Conservation (phyloP, 2,329 filamentous ascomycete genomes). For the Pseudocercospora crystallina region DNA sequence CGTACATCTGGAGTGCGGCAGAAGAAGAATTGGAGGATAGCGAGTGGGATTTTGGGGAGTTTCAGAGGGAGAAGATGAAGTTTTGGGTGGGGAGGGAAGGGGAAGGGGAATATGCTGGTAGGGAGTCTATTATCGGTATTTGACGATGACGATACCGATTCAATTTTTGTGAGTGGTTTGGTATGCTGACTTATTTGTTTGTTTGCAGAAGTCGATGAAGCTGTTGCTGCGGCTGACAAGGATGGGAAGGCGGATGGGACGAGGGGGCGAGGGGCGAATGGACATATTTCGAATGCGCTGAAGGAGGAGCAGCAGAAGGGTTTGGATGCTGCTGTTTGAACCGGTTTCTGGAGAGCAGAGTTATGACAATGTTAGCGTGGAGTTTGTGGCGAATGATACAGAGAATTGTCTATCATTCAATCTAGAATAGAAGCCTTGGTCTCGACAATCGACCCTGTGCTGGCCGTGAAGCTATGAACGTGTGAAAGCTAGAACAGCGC, state of each 20-base stretch:
- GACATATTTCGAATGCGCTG: constrained; percentile 40
- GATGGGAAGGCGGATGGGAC: constrained; percentile 40
- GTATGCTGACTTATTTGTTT: constrained; percentile 7
- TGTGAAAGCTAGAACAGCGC: no score
- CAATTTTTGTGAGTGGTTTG: not conserved
- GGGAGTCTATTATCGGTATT: constrained; percentile 33
- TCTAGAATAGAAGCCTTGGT: no score
- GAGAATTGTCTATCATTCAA: not conserved
- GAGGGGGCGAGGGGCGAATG: constrained; percentile 44
- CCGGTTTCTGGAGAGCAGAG: not conserved
- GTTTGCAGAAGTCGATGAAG: constrained; percentile 46
- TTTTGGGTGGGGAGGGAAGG: constrained; percentile 55
- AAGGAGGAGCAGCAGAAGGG: constrained; percentile 14
- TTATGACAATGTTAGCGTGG: not conserved
- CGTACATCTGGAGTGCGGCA: constrained; percentile 53
- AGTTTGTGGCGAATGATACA: not conserved
- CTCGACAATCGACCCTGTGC: no score
- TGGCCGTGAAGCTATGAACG: no score
- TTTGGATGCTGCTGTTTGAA: not conserved
- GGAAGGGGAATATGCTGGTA: constrained; percentile 49
- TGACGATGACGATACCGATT: constrained; percentile 2
- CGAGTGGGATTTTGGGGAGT: constrained; percentile 89
- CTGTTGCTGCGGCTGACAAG: constrained; percentile 36
- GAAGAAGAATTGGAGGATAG: constrained; percentile 59
- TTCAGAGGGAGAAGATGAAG: constrained; percentile 71